Percentiles rank a stretch among this genome's conserved stretches.
Conservation (phyloP, 768 basidiomycete species). For the Lyophyllum shimeji region DNA sequence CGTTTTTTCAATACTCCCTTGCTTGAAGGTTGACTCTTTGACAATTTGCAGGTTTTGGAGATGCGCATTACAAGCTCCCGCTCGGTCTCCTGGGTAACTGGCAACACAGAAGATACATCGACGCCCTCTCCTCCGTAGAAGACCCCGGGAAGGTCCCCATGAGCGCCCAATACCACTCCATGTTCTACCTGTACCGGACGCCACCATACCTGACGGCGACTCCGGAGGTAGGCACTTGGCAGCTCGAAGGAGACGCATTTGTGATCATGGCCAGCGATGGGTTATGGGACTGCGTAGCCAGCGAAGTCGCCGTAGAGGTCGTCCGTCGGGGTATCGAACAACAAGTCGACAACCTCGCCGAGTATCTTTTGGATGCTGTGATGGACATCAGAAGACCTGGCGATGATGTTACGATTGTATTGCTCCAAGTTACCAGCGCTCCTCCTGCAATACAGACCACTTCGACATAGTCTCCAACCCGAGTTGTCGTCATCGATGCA, state of each 20-base stretch:
- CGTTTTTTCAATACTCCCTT: background rate
- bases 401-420: constrained; percentile 36
- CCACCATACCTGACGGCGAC: constrained; percentile 57
- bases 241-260: constrained; percentile 38
- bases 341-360: constrained; percentile 26
- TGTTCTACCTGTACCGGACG: constrained; percentile 50
- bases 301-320: constrained; percentile 43
- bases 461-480: background rate
- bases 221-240: constrained; percentile 42
- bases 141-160: constrained; percentile 31
- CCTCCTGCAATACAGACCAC: background rate
- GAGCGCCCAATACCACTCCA: constrained; percentile 31
- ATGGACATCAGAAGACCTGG: constrained; percentile 23
- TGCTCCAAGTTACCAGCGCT: too few species aligned
- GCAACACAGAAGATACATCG: constrained; percentile 32
- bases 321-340: constrained; percentile 26
- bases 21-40: background rate
- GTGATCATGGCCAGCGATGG: constrained; percentile 56
- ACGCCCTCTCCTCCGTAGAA: constrained; percentile 32
- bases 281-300: constrained; percentile 53
- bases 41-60: constrained; percentile 31
- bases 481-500: background rate
- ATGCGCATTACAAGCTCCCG: constrained; percentile 38
- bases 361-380: constrained; percentile 26
- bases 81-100: constrained; percentile 25